Percentiles rank a stretch among this genome's conserved stretches.
These are phyloP conservation scores for Raddia distichophylla DNA, from an alignment of 176 grass and related monocot genomes.

Conservation along the genomic window DNA sequence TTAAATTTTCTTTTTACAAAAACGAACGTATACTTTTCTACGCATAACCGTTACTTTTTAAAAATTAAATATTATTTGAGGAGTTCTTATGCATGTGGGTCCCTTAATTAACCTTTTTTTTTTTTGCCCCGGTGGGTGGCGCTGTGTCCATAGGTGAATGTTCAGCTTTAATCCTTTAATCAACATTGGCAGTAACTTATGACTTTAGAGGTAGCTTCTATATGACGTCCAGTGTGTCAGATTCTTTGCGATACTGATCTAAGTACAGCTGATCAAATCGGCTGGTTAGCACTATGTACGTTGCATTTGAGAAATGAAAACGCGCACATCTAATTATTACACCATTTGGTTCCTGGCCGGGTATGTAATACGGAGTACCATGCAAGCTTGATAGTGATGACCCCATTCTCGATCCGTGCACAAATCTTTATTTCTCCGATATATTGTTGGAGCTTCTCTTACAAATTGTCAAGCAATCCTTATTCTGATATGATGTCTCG, in stretches of 20 bases:
- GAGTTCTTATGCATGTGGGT: neutral
- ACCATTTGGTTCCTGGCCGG: too few species aligned
- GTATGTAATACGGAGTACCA: too few species aligned
- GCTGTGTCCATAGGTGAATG: neutral
- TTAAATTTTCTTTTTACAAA: too few species aligned
- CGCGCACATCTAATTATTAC: neutral
- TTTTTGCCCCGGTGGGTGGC: neutral
- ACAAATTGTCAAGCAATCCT: too few species aligned
- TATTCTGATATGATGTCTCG: too few species aligned
- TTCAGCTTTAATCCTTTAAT: conserved; percentile 3
- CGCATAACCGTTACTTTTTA: neutral
- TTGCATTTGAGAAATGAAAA: neutral
- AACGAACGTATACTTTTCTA: neutral
- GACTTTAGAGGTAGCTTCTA: conserved; percentile 22
- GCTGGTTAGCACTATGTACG: neutral
- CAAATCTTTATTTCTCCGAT: too few species aligned
- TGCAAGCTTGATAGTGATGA: too few species aligned
- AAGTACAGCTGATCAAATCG: neutral
- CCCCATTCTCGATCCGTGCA: too few species aligned
- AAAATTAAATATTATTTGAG: neutral
- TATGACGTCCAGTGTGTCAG: neutral
- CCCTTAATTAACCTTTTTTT: neutral
- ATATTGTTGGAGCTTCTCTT: too few species aligned
- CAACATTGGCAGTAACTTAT: neutral
- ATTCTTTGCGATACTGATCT: neutral